Conservation (phyloP, 371 early-diverging fungal genomes). For the Mucor mucedo region DNA sequence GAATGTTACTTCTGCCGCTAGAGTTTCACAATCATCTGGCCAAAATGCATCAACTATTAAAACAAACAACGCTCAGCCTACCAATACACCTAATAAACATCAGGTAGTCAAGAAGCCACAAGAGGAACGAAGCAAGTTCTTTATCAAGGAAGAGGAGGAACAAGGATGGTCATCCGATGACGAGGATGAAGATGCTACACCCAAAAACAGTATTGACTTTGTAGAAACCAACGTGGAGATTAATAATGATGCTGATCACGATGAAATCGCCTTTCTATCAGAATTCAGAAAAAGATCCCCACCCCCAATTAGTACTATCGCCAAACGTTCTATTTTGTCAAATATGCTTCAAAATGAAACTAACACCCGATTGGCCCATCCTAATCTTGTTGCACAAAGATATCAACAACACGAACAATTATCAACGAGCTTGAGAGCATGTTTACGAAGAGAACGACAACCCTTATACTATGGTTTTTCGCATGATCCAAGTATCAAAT, state of each 20-base stretch:
- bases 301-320: background rate
- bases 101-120: background rate
- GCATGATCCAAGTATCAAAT: background rate
- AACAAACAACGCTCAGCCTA: too few species aligned
- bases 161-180: constrained; percentile 5
- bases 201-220: background rate
- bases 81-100: background rate
- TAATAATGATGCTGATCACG: constrained; percentile 5
- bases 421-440: background rate
- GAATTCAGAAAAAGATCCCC: constrained; percentile 14
- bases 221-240: constrained; percentile 10
- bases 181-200: background rate
- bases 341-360: constrained; percentile 2
- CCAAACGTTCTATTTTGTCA: constrained; percentile 1
- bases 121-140: constrained; percentile 28
- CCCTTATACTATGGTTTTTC: background rate
- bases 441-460: background rate
- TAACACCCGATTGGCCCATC: constrained; percentile 2
- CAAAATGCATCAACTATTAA: too few species aligned
- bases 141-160: constrained; percentile 23
- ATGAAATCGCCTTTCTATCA: constrained; percentile 9
- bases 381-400: constrained; percentile 1
- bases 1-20: too few species aligned
- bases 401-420: constrained; percentile 1
- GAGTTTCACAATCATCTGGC: too few species aligned